A percentile compares a stretch with the other conserved stretches of the same genome.
Evolutionary conservation across 2,329 filamentous ascomycete species (phyloP).

Genomic region (Didymella pinodella): DNA sequence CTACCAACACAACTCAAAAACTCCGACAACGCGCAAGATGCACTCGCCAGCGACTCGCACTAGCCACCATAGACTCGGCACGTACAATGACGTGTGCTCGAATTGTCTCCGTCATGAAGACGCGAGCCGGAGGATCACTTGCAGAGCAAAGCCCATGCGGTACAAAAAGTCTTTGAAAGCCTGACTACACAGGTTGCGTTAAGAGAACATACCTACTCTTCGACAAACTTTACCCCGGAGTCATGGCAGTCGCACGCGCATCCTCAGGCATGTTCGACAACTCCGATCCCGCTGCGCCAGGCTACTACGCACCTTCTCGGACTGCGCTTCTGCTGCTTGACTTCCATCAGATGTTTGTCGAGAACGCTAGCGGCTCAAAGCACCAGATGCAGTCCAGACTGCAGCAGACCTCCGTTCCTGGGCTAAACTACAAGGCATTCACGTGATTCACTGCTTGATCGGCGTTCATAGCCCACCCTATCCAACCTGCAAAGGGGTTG

Average conservation of each 20-base stretch:
- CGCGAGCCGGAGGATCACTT: not conserved
- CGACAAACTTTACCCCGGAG: not conserved
- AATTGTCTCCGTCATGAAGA: not conserved
- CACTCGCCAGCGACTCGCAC: not conserved
- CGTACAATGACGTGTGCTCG: not conserved
- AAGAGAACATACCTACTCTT: not conserved
- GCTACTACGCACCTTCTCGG: not conserved
- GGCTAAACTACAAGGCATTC: not conserved
- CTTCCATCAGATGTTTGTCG: slow-evolving; percentile 2
- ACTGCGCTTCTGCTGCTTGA: not conserved
- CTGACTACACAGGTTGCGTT: not conserved
- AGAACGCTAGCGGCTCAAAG: not conserved
- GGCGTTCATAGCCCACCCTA: not conserved
- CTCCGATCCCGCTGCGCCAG: not conserved
- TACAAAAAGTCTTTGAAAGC: not conserved
- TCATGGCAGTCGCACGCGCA: not conserved
- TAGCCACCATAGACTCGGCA: not conserved
- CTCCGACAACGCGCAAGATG: no score
- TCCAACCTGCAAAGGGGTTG: not conserved
- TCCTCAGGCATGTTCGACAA: not conserved
- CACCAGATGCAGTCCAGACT: not conserved
- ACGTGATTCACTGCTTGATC: not conserved
- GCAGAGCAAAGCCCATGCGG: not conserved
- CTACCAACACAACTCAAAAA: not conserved
- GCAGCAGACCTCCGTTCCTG: not conserved